phyloP scores from a whole-genome alignment of 1,139 yeast genomes.

The Schwanniomyces etchellsii region DNA sequence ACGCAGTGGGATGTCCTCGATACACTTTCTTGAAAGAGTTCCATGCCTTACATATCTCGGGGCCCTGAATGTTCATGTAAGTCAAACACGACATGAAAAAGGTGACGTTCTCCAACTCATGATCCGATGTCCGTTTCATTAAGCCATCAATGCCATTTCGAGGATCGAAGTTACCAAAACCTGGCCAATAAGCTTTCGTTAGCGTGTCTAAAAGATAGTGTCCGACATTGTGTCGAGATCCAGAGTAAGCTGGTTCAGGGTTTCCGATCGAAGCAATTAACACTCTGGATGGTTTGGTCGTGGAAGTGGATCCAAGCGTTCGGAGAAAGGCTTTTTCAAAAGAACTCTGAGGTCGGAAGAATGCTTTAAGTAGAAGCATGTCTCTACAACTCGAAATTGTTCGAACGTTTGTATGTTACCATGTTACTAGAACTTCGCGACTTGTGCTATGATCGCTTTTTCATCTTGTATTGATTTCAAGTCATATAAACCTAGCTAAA shows the following conservation, averaged over 20 bases:
- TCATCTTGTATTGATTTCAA: too few relatives aligned
- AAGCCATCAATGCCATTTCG: slow-evolving; percentile 11
- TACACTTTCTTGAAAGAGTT: slow-evolving; percentile 18
- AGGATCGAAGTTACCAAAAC: slow-evolving; percentile 11
- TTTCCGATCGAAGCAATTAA: slow-evolving; percentile 68
- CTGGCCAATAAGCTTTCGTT: slow-evolving; percentile 18
- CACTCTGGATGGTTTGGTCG: slow-evolving; percentile 10
- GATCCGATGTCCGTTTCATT: slow-evolving; percentile 15
- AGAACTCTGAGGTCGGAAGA: slow-evolving; percentile 11
- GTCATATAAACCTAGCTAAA: too few relatives aligned
- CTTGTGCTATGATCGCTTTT: too few relatives aligned
- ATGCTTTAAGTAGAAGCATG: too few relatives aligned
- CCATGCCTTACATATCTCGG: slow-evolving; percentile 44
- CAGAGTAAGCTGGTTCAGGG: slow-evolving; percentile 57
- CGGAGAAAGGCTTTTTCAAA: slow-evolving; percentile 13
- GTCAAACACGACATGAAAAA: slow-evolving; percentile 43
- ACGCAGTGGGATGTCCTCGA: slow-evolving; percentile 11
- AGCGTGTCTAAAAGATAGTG: slow-evolving; percentile 44
- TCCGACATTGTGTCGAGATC: slow-evolving; percentile 78
- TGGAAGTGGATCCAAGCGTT: too few relatives aligned
- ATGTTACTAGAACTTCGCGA: too few relatives aligned
- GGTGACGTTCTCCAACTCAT: slow-evolving; percentile 17
- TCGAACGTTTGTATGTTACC: too few relatives aligned
- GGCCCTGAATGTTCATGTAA: slow-evolving; percentile 67
- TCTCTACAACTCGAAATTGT: too few relatives aligned